Evolutionary conservation across 306 rosid species (phyloP).

Genomic region (Sphenostylis stenocarpa): DNA sequence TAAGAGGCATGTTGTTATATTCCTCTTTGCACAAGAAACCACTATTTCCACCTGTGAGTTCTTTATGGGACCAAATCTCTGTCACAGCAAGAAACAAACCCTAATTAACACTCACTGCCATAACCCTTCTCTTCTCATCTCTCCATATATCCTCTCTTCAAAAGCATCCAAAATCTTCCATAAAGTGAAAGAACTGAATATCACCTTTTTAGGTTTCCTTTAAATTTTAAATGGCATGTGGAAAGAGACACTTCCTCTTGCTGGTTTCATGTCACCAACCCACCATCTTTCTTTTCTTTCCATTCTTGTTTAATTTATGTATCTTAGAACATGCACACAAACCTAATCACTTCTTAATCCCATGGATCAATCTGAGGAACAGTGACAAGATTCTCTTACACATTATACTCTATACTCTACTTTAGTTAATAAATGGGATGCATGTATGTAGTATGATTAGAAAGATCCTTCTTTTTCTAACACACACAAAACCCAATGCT

Average conservation of each 20-base stretch:
- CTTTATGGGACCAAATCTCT: constrained; percentile 79
- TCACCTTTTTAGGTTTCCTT: constrained; percentile 59
- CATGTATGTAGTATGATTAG: background rate
- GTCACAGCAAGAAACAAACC: constrained; percentile 31
- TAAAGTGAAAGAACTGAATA: constrained; percentile 57
- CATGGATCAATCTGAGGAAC: constrained; percentile 23
- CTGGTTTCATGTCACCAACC: constrained; percentile 36
- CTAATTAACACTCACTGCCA: background rate
- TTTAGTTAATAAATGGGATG: background rate
- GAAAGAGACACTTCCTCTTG: constrained; percentile 42
- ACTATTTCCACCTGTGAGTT: constrained; percentile 59
- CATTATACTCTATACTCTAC: background rate
- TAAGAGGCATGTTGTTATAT: constrained; percentile 68
- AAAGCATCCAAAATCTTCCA: constrained; percentile 65
- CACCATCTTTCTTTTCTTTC: constrained; percentile 30
- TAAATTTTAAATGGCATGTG: constrained; percentile 41
- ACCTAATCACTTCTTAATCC: constrained; percentile 9
- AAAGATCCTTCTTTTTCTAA: background rate
- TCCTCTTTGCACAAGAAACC: constrained; percentile 53
- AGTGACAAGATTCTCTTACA: constrained; percentile 28
- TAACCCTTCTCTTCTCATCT: background rate
- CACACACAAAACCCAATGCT: background rate
- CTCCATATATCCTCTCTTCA: constrained; percentile 19
- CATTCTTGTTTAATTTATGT: constrained; percentile 19
- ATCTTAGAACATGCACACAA: background rate